phyloP scores from a whole-genome alignment of 257 asterid genomes.

The Nicotiana undulata region DNA sequence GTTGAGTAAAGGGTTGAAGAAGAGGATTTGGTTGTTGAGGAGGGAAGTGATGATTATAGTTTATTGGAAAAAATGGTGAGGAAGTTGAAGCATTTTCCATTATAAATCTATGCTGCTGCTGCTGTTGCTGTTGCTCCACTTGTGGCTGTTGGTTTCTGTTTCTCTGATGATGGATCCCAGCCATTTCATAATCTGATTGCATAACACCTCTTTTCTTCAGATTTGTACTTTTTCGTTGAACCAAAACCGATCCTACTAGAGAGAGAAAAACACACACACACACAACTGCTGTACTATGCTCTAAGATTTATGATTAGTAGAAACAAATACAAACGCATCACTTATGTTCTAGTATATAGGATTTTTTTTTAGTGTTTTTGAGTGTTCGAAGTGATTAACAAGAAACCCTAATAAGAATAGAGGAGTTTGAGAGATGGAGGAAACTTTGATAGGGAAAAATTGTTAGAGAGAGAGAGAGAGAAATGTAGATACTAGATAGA shows the following conservation, averaged over 20 bases:
- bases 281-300: not conserved
- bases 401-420: constrained; percentile 21
- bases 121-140: constrained; percentile 16
- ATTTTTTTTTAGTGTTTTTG: not conserved
- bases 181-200: constrained; percentile 47
- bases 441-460: not conserved
- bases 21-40: constrained; percentile 13
- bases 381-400: not conserved
- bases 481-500: not conserved
- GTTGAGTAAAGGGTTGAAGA: constrained; percentile 32
- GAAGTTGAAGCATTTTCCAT: constrained; percentile 4
- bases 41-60: constrained; percentile 18
- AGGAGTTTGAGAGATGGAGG: not conserved
- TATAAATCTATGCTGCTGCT: constrained; percentile 10
- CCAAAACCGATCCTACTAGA: not conserved
- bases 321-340: not conserved
- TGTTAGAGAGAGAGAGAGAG: constrained; percentile 4
- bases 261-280: not conserved
- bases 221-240: not conserved
- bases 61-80: constrained; percentile 21
- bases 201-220: constrained; percentile 6
- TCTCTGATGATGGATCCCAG: constrained; percentile 24
- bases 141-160: not conserved
- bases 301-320: not conserved
- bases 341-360: not conserved